Evolutionary conservation across 129 eudicot genomes (phyloP).

Genomic region (Saposhnikovia divaricata): DNA sequence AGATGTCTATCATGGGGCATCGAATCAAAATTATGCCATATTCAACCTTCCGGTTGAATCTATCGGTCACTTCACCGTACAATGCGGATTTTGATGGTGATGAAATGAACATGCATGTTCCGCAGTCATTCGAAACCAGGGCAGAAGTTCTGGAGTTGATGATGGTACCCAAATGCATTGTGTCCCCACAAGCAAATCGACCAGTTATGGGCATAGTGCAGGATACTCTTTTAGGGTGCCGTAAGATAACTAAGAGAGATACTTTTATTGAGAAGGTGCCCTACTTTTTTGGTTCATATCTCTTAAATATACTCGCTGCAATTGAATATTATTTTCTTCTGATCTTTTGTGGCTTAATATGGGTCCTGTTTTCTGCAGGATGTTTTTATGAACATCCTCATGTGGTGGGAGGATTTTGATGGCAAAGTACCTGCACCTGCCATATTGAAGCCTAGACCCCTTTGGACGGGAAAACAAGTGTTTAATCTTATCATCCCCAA

Average conservation of each 20-base stretch:
- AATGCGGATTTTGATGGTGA: slow-evolving; percentile 99
- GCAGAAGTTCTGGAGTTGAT: slow-evolving; percentile 93
- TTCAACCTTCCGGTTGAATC: slow-evolving; percentile 87
- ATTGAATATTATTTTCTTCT: background rate
- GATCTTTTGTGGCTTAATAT: background rate
- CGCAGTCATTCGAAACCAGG: slow-evolving; percentile 96
- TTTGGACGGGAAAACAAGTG: slow-evolving; percentile 98
- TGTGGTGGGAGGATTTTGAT: slow-evolving; percentile 99
- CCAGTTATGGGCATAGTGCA: slow-evolving; percentile 99
- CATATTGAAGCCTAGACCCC: slow-evolving; percentile 89
- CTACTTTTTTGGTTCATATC: background rate
- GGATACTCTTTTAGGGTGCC: slow-evolving; percentile 90
- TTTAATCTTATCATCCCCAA: slow-evolving; percentile 91
- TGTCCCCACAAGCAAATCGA: slow-evolving; percentile 88
- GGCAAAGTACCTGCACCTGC: slow-evolving; percentile 95
- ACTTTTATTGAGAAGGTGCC: slow-evolving; percentile 95
- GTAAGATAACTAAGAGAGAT: slow-evolving; percentile 92
- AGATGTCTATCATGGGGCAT: slow-evolving; percentile 99
- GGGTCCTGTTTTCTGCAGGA: slow-evolving; percentile 37
- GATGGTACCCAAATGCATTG: slow-evolving; percentile 99
- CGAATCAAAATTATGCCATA: slow-evolving; percentile 97
- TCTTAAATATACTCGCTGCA: background rate
- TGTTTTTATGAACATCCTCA: slow-evolving; percentile 90
- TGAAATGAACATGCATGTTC: slow-evolving; percentile 99
- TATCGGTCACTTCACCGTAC: slow-evolving; percentile 93